A percentile compares a stretch with the other conserved stretches of the same genome.
phyloP scores from a whole-genome alignment of 1,284 basidiomycete genomes.

The Tylopilus orsonianus region DNA sequence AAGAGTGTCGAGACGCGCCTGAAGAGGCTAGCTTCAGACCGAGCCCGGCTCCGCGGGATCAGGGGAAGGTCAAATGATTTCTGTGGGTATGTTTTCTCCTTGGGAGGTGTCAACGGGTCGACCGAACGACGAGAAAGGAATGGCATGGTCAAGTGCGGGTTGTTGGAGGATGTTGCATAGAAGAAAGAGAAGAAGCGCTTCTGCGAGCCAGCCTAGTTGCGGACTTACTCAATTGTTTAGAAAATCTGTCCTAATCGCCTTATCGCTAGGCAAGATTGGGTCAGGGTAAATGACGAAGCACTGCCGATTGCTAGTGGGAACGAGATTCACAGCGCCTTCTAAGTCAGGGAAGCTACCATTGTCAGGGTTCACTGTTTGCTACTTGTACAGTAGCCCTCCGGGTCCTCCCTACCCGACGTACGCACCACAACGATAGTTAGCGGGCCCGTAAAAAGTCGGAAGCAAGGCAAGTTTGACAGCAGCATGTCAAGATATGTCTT shows the following conservation, averaged over 20 bases:
- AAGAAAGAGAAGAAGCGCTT: conserved; percentile 1
- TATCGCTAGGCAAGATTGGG: conserved; percentile 16
- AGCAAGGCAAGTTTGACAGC: background rate
- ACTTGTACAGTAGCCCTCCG: too few species aligned
- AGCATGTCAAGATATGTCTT: background rate
- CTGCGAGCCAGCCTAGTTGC: background rate
- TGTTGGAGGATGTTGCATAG: conserved; percentile 13
- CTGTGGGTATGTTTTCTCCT: conserved; percentile 7
- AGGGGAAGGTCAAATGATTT: conserved; percentile 7
- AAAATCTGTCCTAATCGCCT: conserved; percentile 17
- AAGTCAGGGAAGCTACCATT: too few species aligned
- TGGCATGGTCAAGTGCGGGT: conserved; percentile 18
- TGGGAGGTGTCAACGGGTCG: conserved; percentile 21
- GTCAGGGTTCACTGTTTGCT: too few species aligned
- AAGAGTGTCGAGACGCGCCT: conserved; percentile 32
- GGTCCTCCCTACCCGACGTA: background rate
- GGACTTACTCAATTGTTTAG: conserved; percentile 28
- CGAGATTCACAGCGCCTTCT: conserved; percentile 1
- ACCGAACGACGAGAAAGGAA: conserved; percentile 33
- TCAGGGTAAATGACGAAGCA: conserved; percentile 5
- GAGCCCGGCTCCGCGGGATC: conserved; percentile 23
- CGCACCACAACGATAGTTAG: background rate
- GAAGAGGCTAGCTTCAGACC: conserved; percentile 29
- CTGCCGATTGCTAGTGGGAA: conserved; percentile 8
- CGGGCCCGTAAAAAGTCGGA: background rate